A percentile compares a stretch with the other conserved stretches of the same genome.
phyloP scores from a whole-genome alignment of 1,284 basidiomycete genomes.

The Ceratobasidium sp. region DNA sequence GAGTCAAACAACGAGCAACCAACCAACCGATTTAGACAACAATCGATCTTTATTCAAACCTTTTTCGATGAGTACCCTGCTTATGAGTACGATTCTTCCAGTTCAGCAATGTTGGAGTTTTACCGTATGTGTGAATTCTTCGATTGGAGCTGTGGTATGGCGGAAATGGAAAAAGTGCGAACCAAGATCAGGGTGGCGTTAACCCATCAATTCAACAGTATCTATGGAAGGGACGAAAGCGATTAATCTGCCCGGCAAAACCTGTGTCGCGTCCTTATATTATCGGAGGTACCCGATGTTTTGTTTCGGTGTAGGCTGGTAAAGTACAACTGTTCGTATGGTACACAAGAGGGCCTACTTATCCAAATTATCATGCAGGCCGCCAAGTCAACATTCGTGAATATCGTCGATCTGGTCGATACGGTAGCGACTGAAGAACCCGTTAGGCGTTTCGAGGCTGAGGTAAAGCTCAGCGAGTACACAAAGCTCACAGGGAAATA shows the following conservation, averaged over 20 bases:
- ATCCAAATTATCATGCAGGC: not conserved
- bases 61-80: slow-evolving; percentile 12
- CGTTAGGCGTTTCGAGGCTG: slow-evolving; percentile 52
- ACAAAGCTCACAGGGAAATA: slow-evolving; percentile 55
- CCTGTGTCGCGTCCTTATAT: slow-evolving; percentile 18
- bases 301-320: slow-evolving; percentile 24
- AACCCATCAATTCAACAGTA: slow-evolving; percentile 24
- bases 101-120: slow-evolving; percentile 40
- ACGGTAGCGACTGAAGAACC: slow-evolving; percentile 27
- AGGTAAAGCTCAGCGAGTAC: slow-evolving; percentile 57
- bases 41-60: slow-evolving; percentile 5
- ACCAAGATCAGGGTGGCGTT: not conserved
- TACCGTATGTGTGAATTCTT: slow-evolving; percentile 19
- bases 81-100: slow-evolving; percentile 26
- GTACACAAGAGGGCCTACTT: no score
- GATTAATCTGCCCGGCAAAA: slow-evolving; percentile 16
- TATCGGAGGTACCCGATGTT: slow-evolving; percentile 24
- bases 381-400: slow-evolving; percentile 25
- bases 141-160: not conserved
- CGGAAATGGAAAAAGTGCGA: slow-evolving; percentile 37
- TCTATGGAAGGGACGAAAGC: slow-evolving; percentile 39
- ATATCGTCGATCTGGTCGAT: slow-evolving; percentile 36
- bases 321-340: not conserved
- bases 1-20: not conserved
- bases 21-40: not conserved